Base-by-base conservation (phyloP, 371 early-diverging fungal genomes). In the Blyttiomyces sp. region DNA sequence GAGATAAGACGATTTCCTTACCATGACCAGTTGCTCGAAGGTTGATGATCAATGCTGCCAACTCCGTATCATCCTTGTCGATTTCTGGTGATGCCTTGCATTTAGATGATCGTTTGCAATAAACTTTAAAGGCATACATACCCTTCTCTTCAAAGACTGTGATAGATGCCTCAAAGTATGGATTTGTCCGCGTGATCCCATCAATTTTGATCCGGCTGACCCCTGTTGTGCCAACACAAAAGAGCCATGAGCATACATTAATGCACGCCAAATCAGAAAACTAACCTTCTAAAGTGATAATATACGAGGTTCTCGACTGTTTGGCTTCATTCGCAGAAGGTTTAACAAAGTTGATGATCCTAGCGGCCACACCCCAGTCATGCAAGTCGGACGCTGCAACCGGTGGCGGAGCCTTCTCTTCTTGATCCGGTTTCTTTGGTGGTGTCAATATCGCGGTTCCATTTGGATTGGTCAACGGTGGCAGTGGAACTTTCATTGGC, bases 11-110 rank as follows among this genome's bases (percentile, higher is more conserved):
- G 58, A 4, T 45, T 19, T 13, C 28, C 60, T 13, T 49, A 64
- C 64, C 86, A 36, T 82, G 74, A 9, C 83, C 83, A 43, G 82
- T 76, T 9, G 83, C 74, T 30, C 82, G 77, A 53, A 89, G 80
- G 13, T 79, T 78, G 30, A 84, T 73, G 43, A 84, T 76, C 17
- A 82, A 68, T 17, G 83, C 84, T 27, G 77, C 69, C 36, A 77
- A 54, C 42, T 80, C 81, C 43, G 68, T 70, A 59, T 81, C 86
- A 21, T 82, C 73, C 43, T 75, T 75, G 30, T 75, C 69, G 4
- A 74, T 19, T 48, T 65, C 68, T 77, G 48, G 2, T 16, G 42
- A n/a, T 39, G n/a, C 27, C 33, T 31, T 16, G 39, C 13, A 44
- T 56, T 30, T 28, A 6, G 16, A 17, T 19, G 2, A 1, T 42